Percentiles rank a stretch among this genome's conserved stretches.
Evolutionary conservation across 768 basidiomycete genomes (phyloP).

Genomic region (Clavulina sp.): DNA sequence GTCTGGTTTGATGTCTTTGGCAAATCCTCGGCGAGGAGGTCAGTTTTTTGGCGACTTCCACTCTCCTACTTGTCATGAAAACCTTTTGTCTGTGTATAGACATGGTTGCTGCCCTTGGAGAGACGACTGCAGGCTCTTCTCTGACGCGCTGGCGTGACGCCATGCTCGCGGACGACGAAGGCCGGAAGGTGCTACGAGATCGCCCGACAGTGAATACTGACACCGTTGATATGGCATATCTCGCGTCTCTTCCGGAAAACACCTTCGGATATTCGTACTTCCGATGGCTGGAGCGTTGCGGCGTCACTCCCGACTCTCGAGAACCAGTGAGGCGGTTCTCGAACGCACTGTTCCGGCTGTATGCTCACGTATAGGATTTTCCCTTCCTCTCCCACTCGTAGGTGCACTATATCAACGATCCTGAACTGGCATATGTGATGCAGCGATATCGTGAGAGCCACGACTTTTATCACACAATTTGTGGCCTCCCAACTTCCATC

Average conservation of each 20-base stretch:
- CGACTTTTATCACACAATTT: slow-evolving; percentile 91
- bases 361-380: neutral
- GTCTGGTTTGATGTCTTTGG: slow-evolving; percentile 63
- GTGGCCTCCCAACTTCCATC: slow-evolving; percentile 74
- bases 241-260: slow-evolving; percentile 53
- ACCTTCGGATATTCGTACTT: slow-evolving; percentile 77
- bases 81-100: slow-evolving; percentile 30
- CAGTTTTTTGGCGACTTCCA: slow-evolving; percentile 16
- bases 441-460: slow-evolving; percentile 96
- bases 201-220: slow-evolving; percentile 63
- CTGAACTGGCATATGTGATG: slow-evolving; percentile 94
- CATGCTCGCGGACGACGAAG: slow-evolving; percentile 69
- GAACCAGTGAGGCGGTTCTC: slow-evolving; percentile 46
- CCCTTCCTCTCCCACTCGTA: slow-evolving; percentile 18
- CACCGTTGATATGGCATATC: slow-evolving; percentile 52
- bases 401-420: slow-evolving; percentile 91
- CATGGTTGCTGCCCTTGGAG: slow-evolving; percentile 87
- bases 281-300: slow-evolving; percentile 76
- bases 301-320: slow-evolving; percentile 85
- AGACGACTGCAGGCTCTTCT: slow-evolving; percentile 72
- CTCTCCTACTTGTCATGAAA: neutral
- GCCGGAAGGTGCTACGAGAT: slow-evolving; percentile 65
- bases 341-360: neutral
- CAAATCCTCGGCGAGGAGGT: slow-evolving; percentile 76
- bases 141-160: slow-evolving; percentile 56